Percentiles rank a stretch among this genome's conserved stretches.
These are phyloP conservation scores for Dimocarpus longan DNA, from an alignment of 345 rosid species.

Conservation along the genomic window DNA sequence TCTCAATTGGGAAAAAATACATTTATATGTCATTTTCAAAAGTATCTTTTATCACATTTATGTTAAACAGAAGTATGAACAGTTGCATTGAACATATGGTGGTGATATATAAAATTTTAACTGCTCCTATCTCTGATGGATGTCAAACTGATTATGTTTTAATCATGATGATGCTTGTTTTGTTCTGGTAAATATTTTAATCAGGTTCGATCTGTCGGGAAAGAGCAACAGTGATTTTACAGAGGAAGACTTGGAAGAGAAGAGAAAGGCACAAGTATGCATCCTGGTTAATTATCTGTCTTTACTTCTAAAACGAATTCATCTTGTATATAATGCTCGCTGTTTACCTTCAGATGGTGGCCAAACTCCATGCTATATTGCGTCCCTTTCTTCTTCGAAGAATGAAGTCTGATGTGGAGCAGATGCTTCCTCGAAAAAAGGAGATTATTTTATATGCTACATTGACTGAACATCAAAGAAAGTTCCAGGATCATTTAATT, in stretches of 20 bases:
- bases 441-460: constrained; percentile 93
- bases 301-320: constrained; percentile 14
- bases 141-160: neutral
- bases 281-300: constrained; percentile 8
- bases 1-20: neutral
- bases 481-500: constrained; percentile 84
- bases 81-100: neutral
- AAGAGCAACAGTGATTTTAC: constrained; percentile 48
- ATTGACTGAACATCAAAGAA: constrained; percentile 79
- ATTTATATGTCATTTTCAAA: neutral
- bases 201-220: constrained; percentile 92
- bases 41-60: neutral
- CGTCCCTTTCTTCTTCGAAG: constrained; percentile 97
- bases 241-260: constrained; percentile 77
- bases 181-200: constrained; percentile 7
- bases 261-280: constrained; percentile 72
- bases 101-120: neutral
- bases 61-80: neutral
- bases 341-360: constrained; percentile 64
- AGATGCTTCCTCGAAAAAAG: constrained; percentile 83
- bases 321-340: constrained; percentile 7
- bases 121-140: neutral
- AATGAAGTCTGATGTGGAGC: constrained; percentile 94
- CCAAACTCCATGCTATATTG: constrained; percentile 88
- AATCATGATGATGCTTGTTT: neutral